Percentiles rank a stretch among this genome's conserved stretches.
phyloP scores from a whole-genome alignment of 208 protist species.

The Trypanosoma vivax region DNA sequence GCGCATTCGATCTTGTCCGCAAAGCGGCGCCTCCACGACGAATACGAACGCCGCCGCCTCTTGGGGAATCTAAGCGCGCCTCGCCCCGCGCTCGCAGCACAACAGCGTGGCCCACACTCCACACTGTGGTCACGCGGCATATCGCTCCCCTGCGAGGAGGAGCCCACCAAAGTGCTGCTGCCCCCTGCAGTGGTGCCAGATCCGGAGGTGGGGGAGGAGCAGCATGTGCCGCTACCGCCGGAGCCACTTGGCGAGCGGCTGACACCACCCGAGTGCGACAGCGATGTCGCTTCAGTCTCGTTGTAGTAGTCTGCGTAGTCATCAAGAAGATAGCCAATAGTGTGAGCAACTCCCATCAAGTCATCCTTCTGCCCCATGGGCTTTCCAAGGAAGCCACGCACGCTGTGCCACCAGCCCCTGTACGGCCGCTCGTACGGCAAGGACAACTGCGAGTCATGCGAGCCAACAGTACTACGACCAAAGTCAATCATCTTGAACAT shows the following conservation, averaged over 20 bases:
- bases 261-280: no score
- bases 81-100: no score
- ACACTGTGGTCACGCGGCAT: no score
- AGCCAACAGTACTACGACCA: conserved; percentile 17
- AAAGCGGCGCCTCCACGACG: conserved; percentile 10
- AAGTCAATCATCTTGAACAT: conserved; percentile 30
- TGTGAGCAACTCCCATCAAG: conserved; percentile 29
- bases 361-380: conserved; percentile 31
- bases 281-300: not conserved
- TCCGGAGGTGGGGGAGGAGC: no score
- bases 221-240: no score
- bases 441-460: not conserved
- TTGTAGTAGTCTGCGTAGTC: conserved; percentile 8
- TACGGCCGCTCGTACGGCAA: conserved; percentile 20
- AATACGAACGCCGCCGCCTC: conserved; percentile 9
- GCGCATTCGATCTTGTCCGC: conserved; percentile 10
- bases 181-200: no score
- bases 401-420: conserved; percentile 33
- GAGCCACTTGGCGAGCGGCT: no score
- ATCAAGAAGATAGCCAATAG: conserved; percentile 29
- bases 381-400: conserved; percentile 30
- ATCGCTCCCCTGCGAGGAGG: no score
- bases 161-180: no score
- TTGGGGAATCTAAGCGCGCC: not conserved
- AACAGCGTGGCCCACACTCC: no score